Conservation (phyloP, 2,329 filamentous ascomycete species). For the Sarocladium strictum region DNA sequence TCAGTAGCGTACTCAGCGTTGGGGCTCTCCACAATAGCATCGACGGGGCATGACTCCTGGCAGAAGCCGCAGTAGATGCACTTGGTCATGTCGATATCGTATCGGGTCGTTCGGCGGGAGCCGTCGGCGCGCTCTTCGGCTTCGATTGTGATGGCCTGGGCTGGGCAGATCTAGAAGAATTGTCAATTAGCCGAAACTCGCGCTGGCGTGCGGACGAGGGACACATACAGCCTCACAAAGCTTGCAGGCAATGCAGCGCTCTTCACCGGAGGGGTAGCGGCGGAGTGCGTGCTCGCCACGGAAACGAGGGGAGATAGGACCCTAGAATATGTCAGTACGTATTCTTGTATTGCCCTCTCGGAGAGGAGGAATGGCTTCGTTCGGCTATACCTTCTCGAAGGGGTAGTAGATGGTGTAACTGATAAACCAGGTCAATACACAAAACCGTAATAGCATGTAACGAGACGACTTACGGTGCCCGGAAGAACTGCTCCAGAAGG, state of each 20-base stretch:
- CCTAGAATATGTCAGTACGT: slow-evolving; percentile 38
- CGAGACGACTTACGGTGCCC: slow-evolving; percentile 73
- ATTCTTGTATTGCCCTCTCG: background rate
- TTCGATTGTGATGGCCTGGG: slow-evolving; percentile 97
- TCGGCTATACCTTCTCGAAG: slow-evolving; percentile 72
- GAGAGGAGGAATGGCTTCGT: background rate
- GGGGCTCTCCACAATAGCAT: slow-evolving; percentile 70
- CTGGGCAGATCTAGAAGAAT: slow-evolving; percentile 69
- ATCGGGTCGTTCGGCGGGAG: slow-evolving; percentile 88
- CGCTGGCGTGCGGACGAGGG: too few relatives aligned
- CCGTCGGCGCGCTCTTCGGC: slow-evolving; percentile 97
- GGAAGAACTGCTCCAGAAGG: slow-evolving; percentile 94
- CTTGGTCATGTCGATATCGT: slow-evolving; percentile 99
- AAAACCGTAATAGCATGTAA: background rate
- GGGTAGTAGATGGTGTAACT: slow-evolving; percentile 99
- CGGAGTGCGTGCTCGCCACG: slow-evolving; percentile 95
- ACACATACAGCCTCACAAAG: slow-evolving; percentile 75
- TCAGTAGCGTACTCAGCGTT: slow-evolving; percentile 59
- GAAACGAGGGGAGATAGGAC: slow-evolving; percentile 95
- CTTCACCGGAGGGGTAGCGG: slow-evolving; percentile 94
- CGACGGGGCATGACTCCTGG: slow-evolving; percentile 97
- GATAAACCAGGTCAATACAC: background rate
- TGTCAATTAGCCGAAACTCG: background rate
- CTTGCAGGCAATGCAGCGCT: slow-evolving; percentile 99
- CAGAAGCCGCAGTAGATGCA: slow-evolving; percentile 99